Evolutionary conservation across 2,329 filamentous ascomycete species (phyloP).

Genomic region (Elsinoe fawcettii): DNA sequence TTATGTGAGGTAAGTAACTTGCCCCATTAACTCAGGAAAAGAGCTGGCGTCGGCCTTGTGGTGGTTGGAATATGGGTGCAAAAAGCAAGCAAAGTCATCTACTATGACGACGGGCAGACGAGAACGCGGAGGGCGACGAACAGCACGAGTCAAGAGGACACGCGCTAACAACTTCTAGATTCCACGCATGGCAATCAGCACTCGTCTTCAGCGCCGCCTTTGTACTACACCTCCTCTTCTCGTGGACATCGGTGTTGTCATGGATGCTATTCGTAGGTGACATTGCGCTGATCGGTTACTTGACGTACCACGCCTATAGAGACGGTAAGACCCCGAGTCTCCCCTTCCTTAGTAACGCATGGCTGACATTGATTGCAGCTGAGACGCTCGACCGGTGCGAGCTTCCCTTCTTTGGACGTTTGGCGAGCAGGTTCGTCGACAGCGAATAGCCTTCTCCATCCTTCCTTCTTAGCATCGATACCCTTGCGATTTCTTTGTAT

Average conservation of each 20-base stretch:
- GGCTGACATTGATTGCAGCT: constrained; percentile 35
- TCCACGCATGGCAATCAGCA: constrained; percentile 81
- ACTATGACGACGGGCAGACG: too few species aligned
- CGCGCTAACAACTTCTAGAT: constrained; percentile 45
- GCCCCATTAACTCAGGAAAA: too few species aligned
- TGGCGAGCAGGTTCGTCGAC: constrained; percentile 85
- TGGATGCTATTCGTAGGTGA: constrained; percentile 77
- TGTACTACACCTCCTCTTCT: constrained; percentile 75
- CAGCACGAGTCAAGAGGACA: too few species aligned
- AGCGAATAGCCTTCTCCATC: constrained; percentile 53
- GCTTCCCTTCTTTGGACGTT: constrained; percentile 73
- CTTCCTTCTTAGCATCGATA: constrained; percentile 8
- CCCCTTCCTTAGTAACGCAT: too few species aligned
- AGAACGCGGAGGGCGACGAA: too few species aligned
- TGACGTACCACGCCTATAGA: constrained; percentile 71
- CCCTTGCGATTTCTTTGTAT: not conserved
- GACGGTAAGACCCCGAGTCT: constrained; percentile 56
- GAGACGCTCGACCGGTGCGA: constrained; percentile 64
- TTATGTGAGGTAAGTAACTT: constrained; percentile 72
- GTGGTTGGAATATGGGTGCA: too few species aligned
- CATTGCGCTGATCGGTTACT: constrained; percentile 63
- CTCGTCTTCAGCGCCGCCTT: constrained; percentile 41
- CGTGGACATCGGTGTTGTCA: constrained; percentile 74
- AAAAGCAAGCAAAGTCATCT: too few species aligned
- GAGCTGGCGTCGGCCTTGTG: too few species aligned